These are phyloP conservation scores for Boletus insuetus DNA, from an alignment of 768 basidiomycete genomes.

Conservation along the genomic window DNA sequence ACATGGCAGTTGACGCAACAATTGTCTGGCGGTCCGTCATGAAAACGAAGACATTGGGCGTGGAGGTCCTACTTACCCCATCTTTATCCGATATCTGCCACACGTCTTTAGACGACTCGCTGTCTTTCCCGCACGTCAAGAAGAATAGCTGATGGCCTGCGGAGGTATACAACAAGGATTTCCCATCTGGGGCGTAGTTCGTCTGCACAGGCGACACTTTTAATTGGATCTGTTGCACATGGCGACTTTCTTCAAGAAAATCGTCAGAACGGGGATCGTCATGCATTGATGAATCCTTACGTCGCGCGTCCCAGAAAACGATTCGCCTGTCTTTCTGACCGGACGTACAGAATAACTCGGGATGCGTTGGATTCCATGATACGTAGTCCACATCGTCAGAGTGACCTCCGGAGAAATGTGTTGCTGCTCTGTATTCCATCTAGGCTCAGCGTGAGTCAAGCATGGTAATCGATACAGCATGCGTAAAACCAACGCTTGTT, in stretches of 20 bases:
- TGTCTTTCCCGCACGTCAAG: constrained; percentile 55
- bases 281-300: constrained; percentile 39
- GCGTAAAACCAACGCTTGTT: constrained; percentile 54
- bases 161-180: constrained; percentile 60
- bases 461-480: not conserved
- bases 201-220: constrained; percentile 65
- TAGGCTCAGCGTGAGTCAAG: constrained; percentile 23
- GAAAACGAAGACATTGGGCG: not conserved
- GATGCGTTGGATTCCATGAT: constrained; percentile 84
- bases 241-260: constrained; percentile 57
- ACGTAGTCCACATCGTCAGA: constrained; percentile 79
- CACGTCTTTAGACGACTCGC: constrained; percentile 48
- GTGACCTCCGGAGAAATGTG: constrained; percentile 67
- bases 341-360: constrained; percentile 78
- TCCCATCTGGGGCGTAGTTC: constrained; percentile 72
- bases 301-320: constrained; percentile 83
- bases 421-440: constrained; percentile 71
- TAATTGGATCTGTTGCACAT: constrained; percentile 55
- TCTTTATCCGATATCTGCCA: constrained; percentile 43
- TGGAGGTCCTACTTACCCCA: constrained; percentile 6
- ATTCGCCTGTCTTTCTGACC: constrained; percentile 72
- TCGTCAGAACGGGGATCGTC: constrained; percentile 4
- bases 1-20: constrained; percentile 63
- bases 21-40: constrained; percentile 35
- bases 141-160: constrained; percentile 60